Base-by-base conservation (phyloP, 2,329 filamentous ascomycete genomes). In the Sarocladium kiliense region DNA sequence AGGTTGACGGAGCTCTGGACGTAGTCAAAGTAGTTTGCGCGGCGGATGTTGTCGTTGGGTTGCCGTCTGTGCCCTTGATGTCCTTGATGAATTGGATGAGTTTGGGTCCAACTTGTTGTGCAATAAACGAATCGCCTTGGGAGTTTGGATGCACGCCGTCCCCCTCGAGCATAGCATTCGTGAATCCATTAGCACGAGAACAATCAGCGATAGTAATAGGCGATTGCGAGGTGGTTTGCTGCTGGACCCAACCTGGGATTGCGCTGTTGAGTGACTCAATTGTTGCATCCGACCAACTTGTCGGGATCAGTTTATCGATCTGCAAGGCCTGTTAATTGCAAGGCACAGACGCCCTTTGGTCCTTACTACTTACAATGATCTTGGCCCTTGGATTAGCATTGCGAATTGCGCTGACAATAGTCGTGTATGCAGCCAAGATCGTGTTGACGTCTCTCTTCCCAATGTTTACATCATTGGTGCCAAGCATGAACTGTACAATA, bases 401-500 rank as follows among this genome's bases (percentile, higher is more conserved):
- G 2, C 74, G 61, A 65, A 75, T 72, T 9, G 66, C 61, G 2
- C 60, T 55, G 1, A 75, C 65, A 60, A 77, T 72, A 57, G 64
- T 69, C 6, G 68, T 71, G 56, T 74, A 77, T 0, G 73, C 68
- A 7, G 61, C 65, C 1, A 73, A 62, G 42, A 76, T 71, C 36
- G 70, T 66, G 53, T 64, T 58, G 1, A 68, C 63, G 30, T 56
- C 58, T 5, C 65, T 59, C 41, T 56, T 56, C 3, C 68, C 66
- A 18, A 62, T 58, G 14, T 61, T 60, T 5, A 76, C 67, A 59
- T 77, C 74, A 59, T 77, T 76, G 2, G 74, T 77, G 34, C 74
- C 74, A 4, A 77, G 65, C 70, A 74, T 74, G 62, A 75, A 74
- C 64, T 70, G 71, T 12, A 77, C 71, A 14, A 77, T 65, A 55